A percentile compares a stretch with the other conserved stretches of the same genome.
phyloP scores from a whole-genome alignment of 768 basidiomycete species.

The Tephrocybe sp. region DNA sequence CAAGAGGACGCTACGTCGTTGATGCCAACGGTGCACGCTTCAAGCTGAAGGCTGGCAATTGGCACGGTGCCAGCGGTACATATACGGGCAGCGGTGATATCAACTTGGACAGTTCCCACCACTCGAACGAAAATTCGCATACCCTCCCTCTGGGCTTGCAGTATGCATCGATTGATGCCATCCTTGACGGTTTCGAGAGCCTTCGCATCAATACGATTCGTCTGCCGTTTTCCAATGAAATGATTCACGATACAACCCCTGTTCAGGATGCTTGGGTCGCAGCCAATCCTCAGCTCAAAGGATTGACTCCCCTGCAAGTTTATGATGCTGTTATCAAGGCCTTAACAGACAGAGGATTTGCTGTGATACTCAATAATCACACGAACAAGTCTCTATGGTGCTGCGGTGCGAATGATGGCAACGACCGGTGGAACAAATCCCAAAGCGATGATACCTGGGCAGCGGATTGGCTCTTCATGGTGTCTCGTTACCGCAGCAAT shows the following conservation, averaged over 20 bases:
- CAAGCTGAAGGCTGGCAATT: conserved; percentile 15
- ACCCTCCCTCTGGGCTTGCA: conserved; percentile 14
- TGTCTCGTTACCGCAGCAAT: conserved; percentile 14
- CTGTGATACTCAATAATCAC: conserved; percentile 17
- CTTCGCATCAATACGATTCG: conserved; percentile 14
- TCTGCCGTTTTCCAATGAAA: conserved; percentile 17
- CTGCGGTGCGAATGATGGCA: conserved; percentile 14
- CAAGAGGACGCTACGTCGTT: conserved; percentile 15
- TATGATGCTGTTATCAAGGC: conserved; percentile 15
- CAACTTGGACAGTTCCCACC: conserved; percentile 12
- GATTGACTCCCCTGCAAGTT: conserved; percentile 13
- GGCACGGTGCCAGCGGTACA: conserved; percentile 18
- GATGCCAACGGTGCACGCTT: conserved; percentile 15
- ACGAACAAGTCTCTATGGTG: conserved; percentile 17
- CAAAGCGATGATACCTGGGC: conserved; percentile 13
- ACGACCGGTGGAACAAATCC: conserved; percentile 17
- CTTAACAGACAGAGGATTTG: conserved; percentile 13
- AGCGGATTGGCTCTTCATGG: conserved; percentile 16
- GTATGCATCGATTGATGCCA: conserved; percentile 4
- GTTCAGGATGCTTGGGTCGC: conserved; percentile 12
- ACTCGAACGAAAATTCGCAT: conserved; percentile 15
- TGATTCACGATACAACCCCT: conserved; percentile 15
- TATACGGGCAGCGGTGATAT: conserved; percentile 16
- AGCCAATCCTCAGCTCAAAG: conserved; percentile 13
- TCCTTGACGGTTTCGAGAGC: conserved; percentile 13